These are phyloP conservation scores for Picea sitchensis DNA, from an alignment of 75 land plant genomes.

Conservation along the genomic window DNA sequence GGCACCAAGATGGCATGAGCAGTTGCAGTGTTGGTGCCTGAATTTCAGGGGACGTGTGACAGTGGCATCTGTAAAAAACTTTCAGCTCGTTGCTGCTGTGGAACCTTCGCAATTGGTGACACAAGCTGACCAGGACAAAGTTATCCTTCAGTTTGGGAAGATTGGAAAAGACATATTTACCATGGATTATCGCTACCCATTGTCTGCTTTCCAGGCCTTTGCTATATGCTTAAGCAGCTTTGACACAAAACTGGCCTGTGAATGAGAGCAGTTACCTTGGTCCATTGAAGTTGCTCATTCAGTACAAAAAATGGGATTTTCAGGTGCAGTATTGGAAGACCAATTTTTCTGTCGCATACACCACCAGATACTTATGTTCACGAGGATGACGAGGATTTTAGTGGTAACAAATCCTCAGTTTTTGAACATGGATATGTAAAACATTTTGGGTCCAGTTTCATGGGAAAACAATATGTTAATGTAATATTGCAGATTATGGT, in stretches of 20 bases:
- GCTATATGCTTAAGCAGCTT: slow-evolving; percentile 54
- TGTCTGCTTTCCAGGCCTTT: slow-evolving; percentile 53
- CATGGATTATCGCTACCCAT: slow-evolving; percentile 55
- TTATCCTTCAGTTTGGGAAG: slow-evolving; percentile 49
- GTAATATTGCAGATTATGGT: not conserved
- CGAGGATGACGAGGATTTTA: not conserved
- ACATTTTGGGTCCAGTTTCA: not conserved
- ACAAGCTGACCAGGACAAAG: slow-evolving; percentile 34
- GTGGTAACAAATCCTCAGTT: not conserved
- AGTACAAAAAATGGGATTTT: not conserved
- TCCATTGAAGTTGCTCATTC: not conserved
- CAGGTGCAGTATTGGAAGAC: not conserved
- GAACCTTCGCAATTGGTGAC: slow-evolving; percentile 25
- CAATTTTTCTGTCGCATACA: not conserved
- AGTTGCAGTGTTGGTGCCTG: slow-evolving; percentile 69
- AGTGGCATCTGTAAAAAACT: slow-evolving; percentile 74
- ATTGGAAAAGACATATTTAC: slow-evolving; percentile 46
- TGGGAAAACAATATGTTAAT: not conserved
- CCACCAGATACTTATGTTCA: not conserved
- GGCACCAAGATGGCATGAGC: slow-evolving; percentile 73
- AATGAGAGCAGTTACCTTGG: slow-evolving; percentile 29
- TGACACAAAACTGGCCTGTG: slow-evolving; percentile 56
- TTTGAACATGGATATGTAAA: not conserved
- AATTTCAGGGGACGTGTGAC: slow-evolving; percentile 70
- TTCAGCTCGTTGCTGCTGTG: slow-evolving; percentile 60